phyloP scores from a whole-genome alignment of 2,329 filamentous ascomycete genomes.

The Xylariales sp. region DNA sequence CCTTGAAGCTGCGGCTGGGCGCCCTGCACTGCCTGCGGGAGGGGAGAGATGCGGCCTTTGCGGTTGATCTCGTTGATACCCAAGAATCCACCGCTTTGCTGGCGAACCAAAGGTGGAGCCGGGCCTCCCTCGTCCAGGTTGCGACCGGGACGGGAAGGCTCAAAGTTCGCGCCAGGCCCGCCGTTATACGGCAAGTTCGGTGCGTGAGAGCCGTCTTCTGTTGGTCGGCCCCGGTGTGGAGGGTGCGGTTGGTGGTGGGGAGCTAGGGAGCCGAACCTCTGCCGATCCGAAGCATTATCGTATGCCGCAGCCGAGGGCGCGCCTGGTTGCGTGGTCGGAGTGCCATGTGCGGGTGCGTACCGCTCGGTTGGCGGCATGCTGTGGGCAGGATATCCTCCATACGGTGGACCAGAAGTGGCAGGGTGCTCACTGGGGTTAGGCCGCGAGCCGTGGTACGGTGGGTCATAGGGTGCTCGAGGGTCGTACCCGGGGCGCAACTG shows the following conservation, averaged over 20 bases:
- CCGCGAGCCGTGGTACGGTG: constrained; percentile 27
- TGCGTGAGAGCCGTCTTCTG: constrained; percentile 45
- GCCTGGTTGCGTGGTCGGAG: constrained; percentile 20
- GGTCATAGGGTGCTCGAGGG: constrained; percentile 36
- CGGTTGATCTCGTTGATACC: constrained; percentile 77
- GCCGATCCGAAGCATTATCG: constrained; percentile 49
- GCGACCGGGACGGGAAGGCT: constrained; percentile 34
- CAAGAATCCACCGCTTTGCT: constrained; percentile 66
- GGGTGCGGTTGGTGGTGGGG: constrained; percentile 25
- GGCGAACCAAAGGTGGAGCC: constrained; percentile 46
- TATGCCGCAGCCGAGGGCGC: constrained; percentile 30
- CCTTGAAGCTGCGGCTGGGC: constrained; percentile 77
- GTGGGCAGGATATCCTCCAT: constrained; percentile 30
- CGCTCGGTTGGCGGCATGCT: constrained; percentile 32
- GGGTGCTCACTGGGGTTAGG: constrained; percentile 43
- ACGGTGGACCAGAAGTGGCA: constrained; percentile 34
- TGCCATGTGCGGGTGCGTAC: constrained; percentile 30
- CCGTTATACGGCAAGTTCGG: constrained; percentile 46
- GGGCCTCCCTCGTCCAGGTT: constrained; percentile 42
- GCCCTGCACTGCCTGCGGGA: constrained; percentile 91
- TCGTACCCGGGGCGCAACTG: constrained; percentile 34
- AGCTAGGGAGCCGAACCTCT: constrained; percentile 35
- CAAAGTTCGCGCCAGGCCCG: constrained; percentile 36
- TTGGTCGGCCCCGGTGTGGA: constrained; percentile 33
- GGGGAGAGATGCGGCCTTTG: constrained; percentile 77